Conservation (phyloP, 768 basidiomycete species). For the Leucocoprinus sp. region DNA sequence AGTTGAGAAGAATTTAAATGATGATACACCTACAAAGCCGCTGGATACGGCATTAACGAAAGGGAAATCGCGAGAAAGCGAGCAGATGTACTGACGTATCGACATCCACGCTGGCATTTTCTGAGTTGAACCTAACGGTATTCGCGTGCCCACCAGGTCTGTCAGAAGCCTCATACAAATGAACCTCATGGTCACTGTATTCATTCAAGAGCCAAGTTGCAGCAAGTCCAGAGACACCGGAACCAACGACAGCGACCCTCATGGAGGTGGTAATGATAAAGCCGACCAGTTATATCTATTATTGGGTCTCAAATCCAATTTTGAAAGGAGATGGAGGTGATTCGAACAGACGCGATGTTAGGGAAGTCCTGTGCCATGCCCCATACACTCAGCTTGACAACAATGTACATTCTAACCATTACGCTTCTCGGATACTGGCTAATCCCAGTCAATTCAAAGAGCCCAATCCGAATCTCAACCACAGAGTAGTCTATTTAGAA, state of each 20-base stretch:
- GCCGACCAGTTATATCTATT: too few relatives aligned
- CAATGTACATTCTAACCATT: too few relatives aligned
- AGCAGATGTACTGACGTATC: constrained; percentile 50
- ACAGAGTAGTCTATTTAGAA: too few relatives aligned
- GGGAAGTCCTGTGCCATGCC: too few relatives aligned
- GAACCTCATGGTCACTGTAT: constrained; percentile 64
- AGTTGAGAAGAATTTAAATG: neutral
- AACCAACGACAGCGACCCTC: constrained; percentile 69
- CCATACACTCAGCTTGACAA: too few relatives aligned
- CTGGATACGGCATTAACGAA: constrained; percentile 21
- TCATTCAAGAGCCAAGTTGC: constrained; percentile 75
- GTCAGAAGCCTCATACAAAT: constrained; percentile 61
- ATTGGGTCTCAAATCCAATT: too few relatives aligned
- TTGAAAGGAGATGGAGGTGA: too few relatives aligned
- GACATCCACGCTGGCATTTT: constrained; percentile 38
- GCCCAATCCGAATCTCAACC: too few relatives aligned
- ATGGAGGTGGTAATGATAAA: too few relatives aligned
- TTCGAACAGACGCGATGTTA: too few relatives aligned
- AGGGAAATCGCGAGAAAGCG: neutral
- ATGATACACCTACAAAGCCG: constrained; percentile 41
- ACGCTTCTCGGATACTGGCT: too few relatives aligned
- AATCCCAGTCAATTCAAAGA: too few relatives aligned
- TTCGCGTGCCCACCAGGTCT: constrained; percentile 74
- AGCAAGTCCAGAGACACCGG: constrained; percentile 71
- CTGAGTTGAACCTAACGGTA: constrained; percentile 46